Base-by-base conservation (phyloP, 768 basidiomycete genomes). In the Paxillus involutus region DNA sequence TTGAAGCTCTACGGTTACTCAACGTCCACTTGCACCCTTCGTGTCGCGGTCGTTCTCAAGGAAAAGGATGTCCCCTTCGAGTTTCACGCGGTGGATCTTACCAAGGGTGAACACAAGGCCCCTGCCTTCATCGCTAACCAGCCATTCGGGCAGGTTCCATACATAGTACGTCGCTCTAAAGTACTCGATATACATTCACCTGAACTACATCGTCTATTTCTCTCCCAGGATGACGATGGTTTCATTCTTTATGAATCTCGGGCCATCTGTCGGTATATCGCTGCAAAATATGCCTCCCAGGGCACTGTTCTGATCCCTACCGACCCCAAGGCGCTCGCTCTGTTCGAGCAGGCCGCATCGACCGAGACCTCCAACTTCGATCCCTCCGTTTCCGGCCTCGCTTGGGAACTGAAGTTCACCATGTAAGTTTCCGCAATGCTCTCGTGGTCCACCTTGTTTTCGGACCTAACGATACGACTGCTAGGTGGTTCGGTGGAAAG, bases 21-120 rank as follows among this genome's bases (percentile, higher is more conserved):
- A 3, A 53, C 24, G 13, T 81, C 81, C 1, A 75, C 77, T 24
- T 79, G 75, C 74, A 80, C 80, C 1, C 75, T 70, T 17, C 77
- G 77, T n/a, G 84, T 83, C 14, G 80, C 74, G 5, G 56, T 70
- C 21, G 70, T 82, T 4, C 66, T 80, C 53, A 74, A 76, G 59
- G 85, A 87, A 68, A 80, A 81, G 60, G 65, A 76, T 4, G 70
- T 87, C 2, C 78, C 81, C 0, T 86, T 79, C 64, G 77, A 81
- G 59, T 66, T 84, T 47, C 52, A 76, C 48, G 40, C 49, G 14
- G 56, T 86, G 51, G 74, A 83, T 57, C 50, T 80, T 14, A 21
- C 43, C 51, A 75, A 75, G 44, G 61, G 55, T 26, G 75, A 75
- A 59, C 80, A 84, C 61, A 85, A 83, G 65, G 35, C 69, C 0